Evolutionary conservation across 1,139 yeast species (phyloP).

Genomic region (Saccharomyces pastorianus): DNA sequence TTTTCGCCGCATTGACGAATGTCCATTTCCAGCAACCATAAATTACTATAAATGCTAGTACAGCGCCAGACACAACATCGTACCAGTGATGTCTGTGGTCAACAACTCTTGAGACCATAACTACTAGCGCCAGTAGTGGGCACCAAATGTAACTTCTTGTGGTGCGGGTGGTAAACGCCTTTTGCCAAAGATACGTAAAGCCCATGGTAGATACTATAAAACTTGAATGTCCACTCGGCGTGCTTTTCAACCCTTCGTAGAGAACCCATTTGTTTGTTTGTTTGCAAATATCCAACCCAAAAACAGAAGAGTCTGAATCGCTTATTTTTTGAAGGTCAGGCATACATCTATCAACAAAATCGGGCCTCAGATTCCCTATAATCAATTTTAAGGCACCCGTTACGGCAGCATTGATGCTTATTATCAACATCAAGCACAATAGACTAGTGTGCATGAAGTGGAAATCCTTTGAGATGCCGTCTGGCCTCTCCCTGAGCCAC

Average conservation of each 20-base stretch:
- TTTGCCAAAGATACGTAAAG: conserved; percentile 23
- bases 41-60: conserved; percentile 15
- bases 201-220: conserved; percentile 23
- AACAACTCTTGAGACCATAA: conserved; percentile 25
- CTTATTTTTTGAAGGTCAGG: conserved; percentile 8
- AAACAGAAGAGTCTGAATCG: conserved; percentile 5
- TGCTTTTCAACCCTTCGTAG: conserved; percentile 27
- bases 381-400: conserved; percentile 23
- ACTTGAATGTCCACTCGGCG: conserved; percentile 30
- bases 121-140: conserved; percentile 18
- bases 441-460: conserved; percentile 22
- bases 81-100: conserved; percentile 31
- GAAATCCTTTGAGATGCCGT: conserved; percentile 10
- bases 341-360: conserved; percentile 24
- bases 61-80: conserved; percentile 23
- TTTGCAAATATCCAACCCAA: conserved; percentile 14
- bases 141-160: conserved; percentile 23
- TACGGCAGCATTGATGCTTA: conserved; percentile 20
- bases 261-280: conserved; percentile 17
- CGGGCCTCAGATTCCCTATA: conserved; percentile 27
- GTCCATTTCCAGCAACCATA: conserved; percentile 13
- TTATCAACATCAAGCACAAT: conserved; percentile 15
- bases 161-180: conserved; percentile 13
- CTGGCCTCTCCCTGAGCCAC: conserved; percentile 12
- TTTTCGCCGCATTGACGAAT: conserved; percentile 2